Evolutionary conservation across 1,284 basidiomycete genomes (phyloP), one percentile per base, ranked within the genome.

Genomic region (Ustilago cynodontis): DNA sequence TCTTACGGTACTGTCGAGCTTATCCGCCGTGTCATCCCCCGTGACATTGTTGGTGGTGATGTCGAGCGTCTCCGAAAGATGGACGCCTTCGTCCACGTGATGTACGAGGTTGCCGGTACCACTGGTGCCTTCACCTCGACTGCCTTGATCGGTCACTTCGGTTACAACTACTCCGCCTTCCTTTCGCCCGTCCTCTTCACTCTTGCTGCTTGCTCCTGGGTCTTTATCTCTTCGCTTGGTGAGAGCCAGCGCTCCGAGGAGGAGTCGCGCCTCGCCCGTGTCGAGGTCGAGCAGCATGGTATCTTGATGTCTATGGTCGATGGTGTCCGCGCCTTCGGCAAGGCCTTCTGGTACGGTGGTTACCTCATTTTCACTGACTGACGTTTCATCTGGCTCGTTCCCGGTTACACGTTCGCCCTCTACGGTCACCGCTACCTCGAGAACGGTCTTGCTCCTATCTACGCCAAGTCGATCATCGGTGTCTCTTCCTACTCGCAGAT

Each of bases 101-200:
- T 86, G 59, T 87, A 87, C 78, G 86, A 87, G 77, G 76, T 86
- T 24, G 86, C 86, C 20, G 86, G 86, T 62, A 87, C 86, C n/a
- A 67, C 80, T 4, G 86, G 85, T 56, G 86, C 86, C 5, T 84
- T 87, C 57, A 82, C 85, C 29, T 87, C 86, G 16, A 79, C 84
- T n/a, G 57, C 81, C 20, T 76, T 86, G 41, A 86, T 87, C 68
- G 78, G 79, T 33, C 77, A 81, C 45, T 81, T 86, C 57, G 86
- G 86, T 22, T 86, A 87, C 83, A 86, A 86, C 79, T 85, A 84
- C 71, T 83, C 81, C 1, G 82, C 82, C 55, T 68, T 82, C 69
- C 77, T 85, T 35, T 82, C 85, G 47, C 86, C 82, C 62, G 55
- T 78, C 59, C 71, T 83, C 57, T 86, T 87, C 78, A 64, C 63